phyloP scores from a whole-genome alignment of 345 rosid genomes.

The Syzygium grande region DNA sequence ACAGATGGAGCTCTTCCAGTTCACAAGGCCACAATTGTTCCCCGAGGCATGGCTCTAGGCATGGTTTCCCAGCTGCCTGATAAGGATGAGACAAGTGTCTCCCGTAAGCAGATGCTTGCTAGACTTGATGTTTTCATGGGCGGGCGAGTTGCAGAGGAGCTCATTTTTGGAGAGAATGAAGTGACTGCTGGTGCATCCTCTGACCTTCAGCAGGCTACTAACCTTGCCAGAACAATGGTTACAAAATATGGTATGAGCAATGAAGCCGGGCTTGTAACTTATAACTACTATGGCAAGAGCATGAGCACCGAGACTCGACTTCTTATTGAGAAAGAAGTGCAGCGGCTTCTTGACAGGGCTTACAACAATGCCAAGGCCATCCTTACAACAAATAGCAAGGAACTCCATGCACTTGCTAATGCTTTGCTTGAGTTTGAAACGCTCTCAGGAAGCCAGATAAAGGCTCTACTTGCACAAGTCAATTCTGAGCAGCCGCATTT shows the following conservation, averaged over 20 bases:
- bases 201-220: slow-evolving; percentile 83
- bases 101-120: slow-evolving; percentile 95
- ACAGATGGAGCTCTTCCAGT: slow-evolving; percentile 92
- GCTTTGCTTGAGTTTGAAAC: slow-evolving; percentile 83
- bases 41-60: slow-evolving; percentile 92
- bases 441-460: slow-evolving; percentile 71
- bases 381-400: slow-evolving; percentile 65
- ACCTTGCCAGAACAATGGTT: slow-evolving; percentile 81
- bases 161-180: slow-evolving; percentile 85
- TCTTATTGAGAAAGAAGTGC: slow-evolving; percentile 86
- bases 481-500: slow-evolving; percentile 48
- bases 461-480: slow-evolving; percentile 54
- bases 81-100: slow-evolving; percentile 62
- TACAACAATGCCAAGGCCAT: slow-evolving; percentile 80
- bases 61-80: slow-evolving; percentile 93
- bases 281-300: slow-evolving; percentile 82
- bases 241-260: slow-evolving; percentile 89
- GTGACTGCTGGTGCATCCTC: slow-evolving; percentile 84
- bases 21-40: slow-evolving; percentile 95
- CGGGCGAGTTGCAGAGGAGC: slow-evolving; percentile 92
- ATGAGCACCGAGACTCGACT: slow-evolving; percentile 98
- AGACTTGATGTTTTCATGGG: slow-evolving; percentile 94
- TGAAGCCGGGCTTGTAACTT: slow-evolving; percentile 76
- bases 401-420: slow-evolving; percentile 75
- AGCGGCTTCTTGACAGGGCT: slow-evolving; percentile 57